These are phyloP conservation scores for Aspergillus versicolor DNA, from an alignment of 2,329 filamentous ascomycete genomes.

Conservation along the genomic window DNA sequence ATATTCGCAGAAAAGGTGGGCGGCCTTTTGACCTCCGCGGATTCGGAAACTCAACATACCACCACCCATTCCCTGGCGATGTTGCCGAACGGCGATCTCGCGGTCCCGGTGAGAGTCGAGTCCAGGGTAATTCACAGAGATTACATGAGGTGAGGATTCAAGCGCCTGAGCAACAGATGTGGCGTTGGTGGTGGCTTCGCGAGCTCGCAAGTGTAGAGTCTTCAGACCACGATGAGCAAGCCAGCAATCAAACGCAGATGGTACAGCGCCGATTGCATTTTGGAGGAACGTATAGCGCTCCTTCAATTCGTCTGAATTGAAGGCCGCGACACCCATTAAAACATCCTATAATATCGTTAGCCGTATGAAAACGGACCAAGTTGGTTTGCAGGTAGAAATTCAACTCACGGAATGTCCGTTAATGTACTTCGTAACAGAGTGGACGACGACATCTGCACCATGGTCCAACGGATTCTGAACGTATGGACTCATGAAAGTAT, in stretches of 20 bases:
- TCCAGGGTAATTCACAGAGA: conserved; percentile 93
- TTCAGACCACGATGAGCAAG: conserved; percentile 95
- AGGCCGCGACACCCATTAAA: conserved; percentile 94
- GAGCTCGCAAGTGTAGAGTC: conserved; percentile 88
- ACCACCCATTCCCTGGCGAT: conserved; percentile 89
- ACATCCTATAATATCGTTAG: conserved; percentile 62
- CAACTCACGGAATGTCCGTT: conserved; percentile 73
- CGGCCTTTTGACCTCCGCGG: conserved; percentile 78
- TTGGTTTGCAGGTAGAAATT: neutral
- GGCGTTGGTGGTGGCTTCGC: conserved; percentile 81
- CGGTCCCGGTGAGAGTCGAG: conserved; percentile 84
- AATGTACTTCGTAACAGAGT: conserved; percentile 98
- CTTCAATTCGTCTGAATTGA: conserved; percentile 81
- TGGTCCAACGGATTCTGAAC: conserved; percentile 94
- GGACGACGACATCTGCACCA: conserved; percentile 93
- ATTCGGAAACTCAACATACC: conserved; percentile 98
- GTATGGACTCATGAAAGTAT: conserved; percentile 96
- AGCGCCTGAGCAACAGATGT: conserved; percentile 73
- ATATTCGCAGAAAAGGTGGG: conserved; percentile 85
- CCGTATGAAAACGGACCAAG: neutral
- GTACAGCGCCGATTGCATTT: conserved; percentile 94
- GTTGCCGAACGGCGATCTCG: conserved; percentile 81
- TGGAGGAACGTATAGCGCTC: conserved; percentile 84
- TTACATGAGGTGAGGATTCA: conserved; percentile 75
- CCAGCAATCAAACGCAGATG: conserved; percentile 95